A percentile compares a stretch with the other conserved stretches of the same genome.
Evolutionary conservation across 2,329 filamentous ascomycete species (phyloP).

Genomic region (Coniochaeta hoffmannii): DNA sequence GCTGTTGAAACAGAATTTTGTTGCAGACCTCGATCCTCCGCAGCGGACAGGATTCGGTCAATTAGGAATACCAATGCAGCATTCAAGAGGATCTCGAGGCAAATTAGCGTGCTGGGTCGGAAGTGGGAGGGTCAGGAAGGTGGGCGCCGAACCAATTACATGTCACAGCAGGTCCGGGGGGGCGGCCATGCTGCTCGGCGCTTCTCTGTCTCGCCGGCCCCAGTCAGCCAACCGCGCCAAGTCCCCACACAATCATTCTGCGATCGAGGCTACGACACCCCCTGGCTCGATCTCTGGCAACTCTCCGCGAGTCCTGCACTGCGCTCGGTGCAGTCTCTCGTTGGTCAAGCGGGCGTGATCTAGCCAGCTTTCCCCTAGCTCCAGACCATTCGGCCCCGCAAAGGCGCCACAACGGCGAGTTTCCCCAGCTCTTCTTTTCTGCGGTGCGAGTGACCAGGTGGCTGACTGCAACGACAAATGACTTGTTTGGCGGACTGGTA

Average conservation of each 20-base stretch:
- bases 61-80: constrained; percentile 3
- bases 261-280: background rate
- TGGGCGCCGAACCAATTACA: background rate
- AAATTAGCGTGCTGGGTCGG: constrained; percentile 1
- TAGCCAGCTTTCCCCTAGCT: background rate
- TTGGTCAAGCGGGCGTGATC: background rate
- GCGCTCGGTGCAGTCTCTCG: background rate
- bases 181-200: constrained; percentile 1
- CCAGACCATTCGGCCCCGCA: constrained; percentile 1
- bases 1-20: no score
- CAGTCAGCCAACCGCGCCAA: background rate
- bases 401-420: constrained; percentile 2
- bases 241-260: background rate
- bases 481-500: background rate
- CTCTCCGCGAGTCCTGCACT: background rate
- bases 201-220: constrained; percentile 1
- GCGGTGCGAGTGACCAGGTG: background rate
- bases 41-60: constrained; percentile 2
- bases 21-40: background rate
- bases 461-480: background rate
- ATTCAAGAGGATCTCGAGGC: background rate
- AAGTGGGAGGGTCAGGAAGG: constrained; percentile 1
- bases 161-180: background rate
- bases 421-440: background rate
- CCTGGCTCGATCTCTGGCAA: background rate